Percentiles rank a stretch among this genome's conserved stretches.
These are phyloP conservation scores for Candida anglica DNA, from an alignment of 805 yeast species.

Conservation along the genomic window DNA sequence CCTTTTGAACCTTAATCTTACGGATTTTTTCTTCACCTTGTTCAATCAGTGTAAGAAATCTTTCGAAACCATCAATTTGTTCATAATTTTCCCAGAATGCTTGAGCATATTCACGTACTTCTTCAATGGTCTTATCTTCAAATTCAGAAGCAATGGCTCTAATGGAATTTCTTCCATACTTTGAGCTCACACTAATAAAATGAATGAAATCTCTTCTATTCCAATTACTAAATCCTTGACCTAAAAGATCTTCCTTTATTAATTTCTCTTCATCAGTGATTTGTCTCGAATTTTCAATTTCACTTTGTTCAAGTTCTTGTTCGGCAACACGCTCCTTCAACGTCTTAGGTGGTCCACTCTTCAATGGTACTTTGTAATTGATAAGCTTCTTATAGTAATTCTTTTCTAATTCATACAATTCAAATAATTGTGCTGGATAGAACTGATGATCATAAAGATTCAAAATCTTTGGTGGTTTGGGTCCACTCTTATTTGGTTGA, in stretches of 20 bases:
- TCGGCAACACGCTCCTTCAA: conserved; percentile 34
- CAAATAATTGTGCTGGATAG: conserved; percentile 70
- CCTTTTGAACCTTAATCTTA: conserved; percentile 66
- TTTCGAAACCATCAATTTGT: conserved; percentile 86
- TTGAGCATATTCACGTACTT: conserved; percentile 70
- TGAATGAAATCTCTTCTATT: conserved; percentile 82
- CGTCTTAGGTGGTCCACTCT: conserved; percentile 45
- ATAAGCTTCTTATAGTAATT: conserved; percentile 68
- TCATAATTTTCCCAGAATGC: conserved; percentile 78
- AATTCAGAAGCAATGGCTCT: conserved; percentile 72
- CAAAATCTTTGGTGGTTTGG: conserved; percentile 81
- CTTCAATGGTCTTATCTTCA: conserved; percentile 77
- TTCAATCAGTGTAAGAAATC: conserved; percentile 76
- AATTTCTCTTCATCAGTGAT: conserved; percentile 72
- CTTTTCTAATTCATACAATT: conserved; percentile 77
- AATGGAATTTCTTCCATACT: conserved; percentile 76
- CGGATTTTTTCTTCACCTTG: conserved; percentile 82
- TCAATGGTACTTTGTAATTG: conserved; percentile 59
- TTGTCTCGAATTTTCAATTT: conserved; percentile 73
- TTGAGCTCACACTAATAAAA: conserved; percentile 68
- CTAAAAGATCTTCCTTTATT: conserved; percentile 53
- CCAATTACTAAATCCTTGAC: conserved; percentile 78
- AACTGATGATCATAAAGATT: conserved; percentile 89
- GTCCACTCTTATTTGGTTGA: conserved; percentile 47
- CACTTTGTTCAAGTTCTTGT: conserved; percentile 60